Evolutionary conservation across 2,329 filamentous ascomycete genomes (phyloP).

Genomic region (Ilyonectria robusta): DNA sequence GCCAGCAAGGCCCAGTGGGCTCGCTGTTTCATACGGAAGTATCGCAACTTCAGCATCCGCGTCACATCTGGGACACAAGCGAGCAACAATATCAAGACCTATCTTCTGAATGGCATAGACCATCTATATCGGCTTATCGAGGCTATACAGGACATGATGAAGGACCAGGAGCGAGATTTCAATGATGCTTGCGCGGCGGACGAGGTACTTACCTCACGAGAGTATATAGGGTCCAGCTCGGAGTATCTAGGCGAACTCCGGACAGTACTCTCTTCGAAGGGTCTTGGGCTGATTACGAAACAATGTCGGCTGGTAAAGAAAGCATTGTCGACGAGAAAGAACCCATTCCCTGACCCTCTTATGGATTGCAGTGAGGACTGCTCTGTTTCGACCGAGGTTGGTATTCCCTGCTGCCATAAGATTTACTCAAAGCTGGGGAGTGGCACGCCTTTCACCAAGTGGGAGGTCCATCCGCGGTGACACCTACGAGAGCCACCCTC

Average conservation of each 20-base stretch:
- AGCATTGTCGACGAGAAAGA: too few species aligned
- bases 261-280: neutral
- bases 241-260: conserved; percentile 1
- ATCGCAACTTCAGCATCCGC: conserved; percentile 28
- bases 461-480: neutral
- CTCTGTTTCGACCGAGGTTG: conserved; percentile 13
- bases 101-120: conserved; percentile 23
- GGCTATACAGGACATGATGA: conserved; percentile 26
- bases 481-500: conserved; percentile 11
- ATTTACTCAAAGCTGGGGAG: conserved; percentile 8
- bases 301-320: neutral
- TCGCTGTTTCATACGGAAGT: conserved; percentile 26
- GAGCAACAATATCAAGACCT: conserved; percentile 27
- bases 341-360: too few species aligned
- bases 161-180: conserved; percentile 26
- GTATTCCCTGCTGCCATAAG: conserved; percentile 23
- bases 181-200: conserved; percentile 16
- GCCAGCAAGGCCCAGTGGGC: conserved; percentile 24
- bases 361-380: neutral
- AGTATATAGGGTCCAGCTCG: conserved; percentile 6
- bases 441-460: neutral
- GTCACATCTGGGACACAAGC: conserved; percentile 26
- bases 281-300: neutral
- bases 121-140: conserved; percentile 22
- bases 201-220: conserved; percentile 20